phyloP scores from a whole-genome alignment of 805 yeast genomes.

The Metschnikowia lachancei region DNA sequence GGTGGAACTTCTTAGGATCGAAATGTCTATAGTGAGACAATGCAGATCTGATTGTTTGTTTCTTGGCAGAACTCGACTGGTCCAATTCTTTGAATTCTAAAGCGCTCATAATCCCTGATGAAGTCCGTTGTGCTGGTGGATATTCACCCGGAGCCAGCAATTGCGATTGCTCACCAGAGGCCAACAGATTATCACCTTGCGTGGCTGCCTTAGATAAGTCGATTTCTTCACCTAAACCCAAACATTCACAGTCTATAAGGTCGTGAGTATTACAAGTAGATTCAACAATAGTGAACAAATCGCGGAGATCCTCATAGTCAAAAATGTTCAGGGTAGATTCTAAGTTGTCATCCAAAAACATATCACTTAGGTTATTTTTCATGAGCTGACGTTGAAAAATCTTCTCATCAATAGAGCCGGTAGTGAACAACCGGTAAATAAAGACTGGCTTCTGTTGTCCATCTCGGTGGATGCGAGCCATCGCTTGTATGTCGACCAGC shows the following conservation, averaged over 20 bases:
- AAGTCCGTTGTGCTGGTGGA: constrained; percentile 5
- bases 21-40: constrained; percentile 62
- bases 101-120: constrained; percentile 53
- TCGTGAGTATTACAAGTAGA: constrained; percentile 75
- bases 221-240: constrained; percentile 46
- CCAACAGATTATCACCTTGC: not conserved
- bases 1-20: constrained; percentile 39
- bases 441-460: constrained; percentile 80
- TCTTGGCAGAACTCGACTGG: constrained; percentile 28
- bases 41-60: constrained; percentile 52
- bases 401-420: constrained; percentile 93
- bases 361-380: constrained; percentile 75
- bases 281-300: constrained; percentile 61
- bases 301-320: constrained; percentile 63
- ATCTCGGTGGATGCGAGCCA: constrained; percentile 93
- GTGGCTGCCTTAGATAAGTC: constrained; percentile 1
- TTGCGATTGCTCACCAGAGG: not conserved
- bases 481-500: constrained; percentile 84
- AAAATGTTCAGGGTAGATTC: constrained; percentile 63
- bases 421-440: constrained; percentile 78
- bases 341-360: constrained; percentile 48
- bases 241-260: constrained; percentile 61
- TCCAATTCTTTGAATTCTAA: constrained; percentile 38
- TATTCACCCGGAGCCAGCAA: not conserved
- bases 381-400: constrained; percentile 88